phyloP scores from a whole-genome alignment of 1,139 yeast species.

The Candida gigantensis region DNA sequence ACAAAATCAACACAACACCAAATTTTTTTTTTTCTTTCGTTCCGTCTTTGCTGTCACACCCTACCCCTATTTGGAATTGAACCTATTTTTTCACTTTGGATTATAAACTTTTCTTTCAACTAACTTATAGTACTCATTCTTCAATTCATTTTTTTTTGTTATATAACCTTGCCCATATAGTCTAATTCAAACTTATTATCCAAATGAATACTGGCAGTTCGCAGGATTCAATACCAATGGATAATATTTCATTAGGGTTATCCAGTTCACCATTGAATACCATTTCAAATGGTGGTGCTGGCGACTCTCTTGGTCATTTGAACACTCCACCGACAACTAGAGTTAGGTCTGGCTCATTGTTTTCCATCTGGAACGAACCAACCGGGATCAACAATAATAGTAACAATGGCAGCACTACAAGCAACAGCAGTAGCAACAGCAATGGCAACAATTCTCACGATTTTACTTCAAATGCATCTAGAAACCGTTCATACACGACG shows the following conservation, averaged over 20 bases:
- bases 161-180: not conserved
- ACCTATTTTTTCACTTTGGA: too few species aligned
- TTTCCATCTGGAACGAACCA: slow-evolving; percentile 50
- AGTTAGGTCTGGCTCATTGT: slow-evolving; percentile 47
- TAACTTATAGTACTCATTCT: too few species aligned
- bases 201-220: slow-evolving; percentile 1
- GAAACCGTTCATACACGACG: slow-evolving; percentile 54
- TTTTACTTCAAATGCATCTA: slow-evolving; percentile 10
- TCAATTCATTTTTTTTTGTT: not conserved
- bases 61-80: too few species aligned
- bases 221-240: slow-evolving; percentile 1
- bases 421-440: slow-evolving; percentile 5
- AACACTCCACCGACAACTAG: slow-evolving; percentile 19
- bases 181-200: too few species aligned
- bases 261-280: not conserved
- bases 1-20: too few species aligned
- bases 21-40: too few species aligned
- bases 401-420: not conserved
- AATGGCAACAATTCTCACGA: slow-evolving; percentile 2
- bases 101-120: too few species aligned
- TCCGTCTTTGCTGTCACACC: too few species aligned
- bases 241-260: not conserved
- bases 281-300: not conserved
- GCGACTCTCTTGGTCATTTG: slow-evolving; percentile 6
- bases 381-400: slow-evolving; percentile 5